Conservation (phyloP, 2,329 filamentous ascomycete species). For the Diplodia scrobiculata region DNA sequence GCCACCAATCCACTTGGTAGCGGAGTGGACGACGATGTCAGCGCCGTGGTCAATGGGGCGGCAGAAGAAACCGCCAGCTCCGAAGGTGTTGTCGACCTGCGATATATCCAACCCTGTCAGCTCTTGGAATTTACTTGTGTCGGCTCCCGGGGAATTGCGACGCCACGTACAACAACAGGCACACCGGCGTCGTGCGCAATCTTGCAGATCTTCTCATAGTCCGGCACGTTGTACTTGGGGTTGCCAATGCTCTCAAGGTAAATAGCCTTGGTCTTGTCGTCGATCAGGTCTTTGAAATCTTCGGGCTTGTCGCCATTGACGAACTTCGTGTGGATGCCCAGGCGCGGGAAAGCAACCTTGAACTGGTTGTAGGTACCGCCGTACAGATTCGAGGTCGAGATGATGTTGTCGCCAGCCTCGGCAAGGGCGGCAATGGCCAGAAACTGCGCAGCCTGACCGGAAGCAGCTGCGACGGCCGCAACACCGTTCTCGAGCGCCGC, state of each 20-base stretch:
- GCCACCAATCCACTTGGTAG: constrained; percentile 96
- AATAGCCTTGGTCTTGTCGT: constrained; percentile 89
- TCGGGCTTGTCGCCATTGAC: constrained; percentile 76
- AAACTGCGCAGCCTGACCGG: constrained; percentile 89
- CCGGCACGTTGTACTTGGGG: constrained; percentile 88
- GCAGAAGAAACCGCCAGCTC: constrained; percentile 85
- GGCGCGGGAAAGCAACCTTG: constrained; percentile 83
- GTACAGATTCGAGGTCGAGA: constrained; percentile 87
- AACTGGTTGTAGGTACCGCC: constrained; percentile 97
- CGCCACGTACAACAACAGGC: constrained; percentile 53
- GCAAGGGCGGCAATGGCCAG: constrained; percentile 85
- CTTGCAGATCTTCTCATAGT: constrained; percentile 83
- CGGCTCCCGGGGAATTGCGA: neutral
- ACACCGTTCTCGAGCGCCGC: constrained; percentile 93
- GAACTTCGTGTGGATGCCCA: constrained; percentile 88
- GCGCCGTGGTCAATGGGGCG: constrained; percentile 87
- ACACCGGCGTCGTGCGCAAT: constrained; percentile 69
- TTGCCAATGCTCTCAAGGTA: constrained; percentile 94
- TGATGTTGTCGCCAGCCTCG: constrained; percentile 86
- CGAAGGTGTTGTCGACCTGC: constrained; percentile 91
- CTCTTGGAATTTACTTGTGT: neutral
- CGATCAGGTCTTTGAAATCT: constrained; percentile 79
- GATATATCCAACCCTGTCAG: constrained; percentile 2
- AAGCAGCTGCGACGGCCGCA: constrained; percentile 79
- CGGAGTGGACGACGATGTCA: constrained; percentile 91